A percentile compares a stretch with the other conserved stretches of the same genome.
phyloP scores from a whole-genome alignment of 306 rosid species.

The Rubus idaeus region DNA sequence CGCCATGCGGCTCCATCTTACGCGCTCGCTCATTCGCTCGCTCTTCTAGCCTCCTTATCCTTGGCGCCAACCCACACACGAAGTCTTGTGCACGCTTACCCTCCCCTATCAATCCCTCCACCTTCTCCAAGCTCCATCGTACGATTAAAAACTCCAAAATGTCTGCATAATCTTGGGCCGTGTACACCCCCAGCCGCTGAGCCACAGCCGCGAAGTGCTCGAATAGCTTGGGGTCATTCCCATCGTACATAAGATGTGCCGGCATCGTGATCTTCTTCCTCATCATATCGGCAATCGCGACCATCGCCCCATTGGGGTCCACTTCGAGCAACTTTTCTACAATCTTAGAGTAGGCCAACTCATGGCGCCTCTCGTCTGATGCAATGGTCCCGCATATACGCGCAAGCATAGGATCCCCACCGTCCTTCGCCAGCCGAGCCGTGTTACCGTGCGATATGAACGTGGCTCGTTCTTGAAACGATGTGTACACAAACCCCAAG shows the following conservation, averaged over 20 bases:
- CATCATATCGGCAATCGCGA: conserved; percentile 67
- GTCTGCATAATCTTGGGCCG: conserved; percentile 53
- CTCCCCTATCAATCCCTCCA: conserved; percentile 42
- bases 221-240: conserved; percentile 48
- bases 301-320: conserved; percentile 49
- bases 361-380: conserved; percentile 67
- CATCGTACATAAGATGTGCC: conserved; percentile 65
- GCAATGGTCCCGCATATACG: conserved; percentile 70
- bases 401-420: conserved; percentile 53
- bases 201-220: conserved; percentile 60
- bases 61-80: conserved; percentile 50
- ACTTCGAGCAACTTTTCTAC: conserved; percentile 74
- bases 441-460: conserved; percentile 72
- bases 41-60: conserved; percentile 59
- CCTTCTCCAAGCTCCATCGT: conserved; percentile 61
- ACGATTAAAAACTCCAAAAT: conserved; percentile 52
- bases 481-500: conserved; percentile 70
- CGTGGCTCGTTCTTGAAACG: conserved; percentile 74
- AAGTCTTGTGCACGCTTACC: conserved; percentile 50
- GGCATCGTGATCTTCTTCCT: conserved; percentile 68
- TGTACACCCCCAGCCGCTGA: conserved; percentile 56
- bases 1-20: conserved; percentile 36
- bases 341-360: conserved; percentile 47
- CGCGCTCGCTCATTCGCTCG: conserved; percentile 48
- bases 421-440: conserved; percentile 54